phyloP scores from a whole-genome alignment of 1,284 basidiomycete genomes.

The Macrocystidia cucumis region DNA sequence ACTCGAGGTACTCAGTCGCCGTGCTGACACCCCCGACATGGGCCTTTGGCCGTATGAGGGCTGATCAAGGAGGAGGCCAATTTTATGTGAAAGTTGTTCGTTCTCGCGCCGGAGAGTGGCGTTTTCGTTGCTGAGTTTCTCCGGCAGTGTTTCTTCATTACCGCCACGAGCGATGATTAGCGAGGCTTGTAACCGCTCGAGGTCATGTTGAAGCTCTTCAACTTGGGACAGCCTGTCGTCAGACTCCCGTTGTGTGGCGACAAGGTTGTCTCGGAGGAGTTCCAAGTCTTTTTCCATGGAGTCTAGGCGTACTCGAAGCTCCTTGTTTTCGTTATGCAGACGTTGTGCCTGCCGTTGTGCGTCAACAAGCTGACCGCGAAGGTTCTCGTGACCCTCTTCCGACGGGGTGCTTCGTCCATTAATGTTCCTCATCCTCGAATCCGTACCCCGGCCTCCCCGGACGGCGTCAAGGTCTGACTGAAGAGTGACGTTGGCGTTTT shows the following conservation, averaged over 20 bases:
- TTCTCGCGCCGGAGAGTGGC: conserved; percentile 73
- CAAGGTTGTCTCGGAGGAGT: conserved; percentile 64
- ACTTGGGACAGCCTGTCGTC: conserved; percentile 70
- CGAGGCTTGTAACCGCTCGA: conserved; percentile 72
- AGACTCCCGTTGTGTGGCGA: conserved; percentile 65
- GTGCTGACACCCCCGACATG: conserved; percentile 54
- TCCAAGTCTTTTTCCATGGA: conserved; percentile 70
- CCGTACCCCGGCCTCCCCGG: conserved; percentile 49
- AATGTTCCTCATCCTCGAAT: conserved; percentile 47
- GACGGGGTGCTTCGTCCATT: conserved; percentile 82
- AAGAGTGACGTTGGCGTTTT: conserved; percentile 69
- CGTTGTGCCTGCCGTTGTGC: conserved; percentile 68
- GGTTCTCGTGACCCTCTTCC: conserved; percentile 56
- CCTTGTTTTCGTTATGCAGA: conserved; percentile 64
- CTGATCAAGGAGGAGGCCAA: conserved; percentile 77
- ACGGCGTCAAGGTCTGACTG: conserved; percentile 73
- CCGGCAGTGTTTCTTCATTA: conserved; percentile 60
- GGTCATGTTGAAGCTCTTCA: conserved; percentile 74
- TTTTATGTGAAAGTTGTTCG: conserved; percentile 79
- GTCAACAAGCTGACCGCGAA: conserved; percentile 63
- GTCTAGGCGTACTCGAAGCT: conserved; percentile 70
- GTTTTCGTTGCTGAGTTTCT: conserved; percentile 75
- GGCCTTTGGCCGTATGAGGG: conserved; percentile 59
- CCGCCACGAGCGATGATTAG: conserved; percentile 71
- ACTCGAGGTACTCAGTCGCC: conserved; percentile 67